Base-by-base conservation (phyloP, 441 rosid genomes). In the Gossypium davidsonii region DNA sequence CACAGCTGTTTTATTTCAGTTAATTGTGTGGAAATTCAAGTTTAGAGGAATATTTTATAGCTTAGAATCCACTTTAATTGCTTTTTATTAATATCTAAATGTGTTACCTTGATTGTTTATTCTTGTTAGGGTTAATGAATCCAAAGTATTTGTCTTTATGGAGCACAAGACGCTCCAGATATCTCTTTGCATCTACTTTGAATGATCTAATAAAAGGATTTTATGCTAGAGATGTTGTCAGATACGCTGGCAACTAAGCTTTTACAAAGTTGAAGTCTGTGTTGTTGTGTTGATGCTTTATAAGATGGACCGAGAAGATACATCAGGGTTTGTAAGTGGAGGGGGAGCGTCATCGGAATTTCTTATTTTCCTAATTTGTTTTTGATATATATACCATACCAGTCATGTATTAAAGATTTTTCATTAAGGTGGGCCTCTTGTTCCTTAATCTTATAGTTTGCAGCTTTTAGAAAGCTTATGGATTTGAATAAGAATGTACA, bases 241-340 rank as follows among this genome's bases (percentile, higher is more conserved):
- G 85, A 85, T 85, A 83, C 70, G 51, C 44, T 55, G 21, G 74
- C 42, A 55, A 1, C 25, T 67, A 67, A 72, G 75, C 65, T 44
- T 44, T 73, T 48, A 52, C 63, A 12, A 23, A 39, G 60, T 70
- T 78, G 60, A 73, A 65, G 74, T 57, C 51, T 69, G 7, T 68
- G 69, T 58, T 74, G 70, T 49, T 52, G 44, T 70, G 25, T 71
- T 51, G 66, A 67, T 46, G 59, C 73, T 77, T 73, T 51, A 62
- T 49, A 72, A 83, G 80, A 94, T 92, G 94, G 97, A 91, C 85
- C 82, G 98, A 68, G 83, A 86, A 52, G 98, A 90, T 77, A 91
- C 92, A 28, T 90, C 92, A 23, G 98, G 98, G 62, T 91, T 90
- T 81, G 93, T 94, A 70, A 94, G 97, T 72, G 91, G 94, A 76